Conservation (phyloP, 2,329 filamentous ascomycete genomes). For the Huntiella omanensis region DNA sequence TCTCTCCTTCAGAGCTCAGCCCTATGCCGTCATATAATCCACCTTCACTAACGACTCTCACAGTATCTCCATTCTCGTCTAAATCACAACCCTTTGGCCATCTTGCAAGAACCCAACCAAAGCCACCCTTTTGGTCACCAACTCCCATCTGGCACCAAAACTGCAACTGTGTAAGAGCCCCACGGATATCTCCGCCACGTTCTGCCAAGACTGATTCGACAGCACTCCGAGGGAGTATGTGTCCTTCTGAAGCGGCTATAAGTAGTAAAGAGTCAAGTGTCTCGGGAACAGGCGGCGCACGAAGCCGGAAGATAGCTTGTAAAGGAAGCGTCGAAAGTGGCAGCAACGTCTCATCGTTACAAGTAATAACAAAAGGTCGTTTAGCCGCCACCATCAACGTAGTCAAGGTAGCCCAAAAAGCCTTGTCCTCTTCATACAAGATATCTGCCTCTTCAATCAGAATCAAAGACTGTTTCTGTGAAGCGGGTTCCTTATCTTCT, state of each 20-base stretch:
- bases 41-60: conserved; percentile 63
- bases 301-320: conserved; percentile 68
- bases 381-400: conserved; percentile 68
- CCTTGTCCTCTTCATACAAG: conserved; percentile 85
- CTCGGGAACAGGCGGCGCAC: conserved; percentile 42
- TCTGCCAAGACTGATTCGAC: conserved; percentile 52
- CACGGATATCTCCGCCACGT: conserved; percentile 55
- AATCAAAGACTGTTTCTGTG: conserved; percentile 85
- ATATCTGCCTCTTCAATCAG: conserved; percentile 86
- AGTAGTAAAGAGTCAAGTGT: conserved; percentile 66
- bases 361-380: conserved; percentile 85
- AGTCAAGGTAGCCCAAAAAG: conserved; percentile 76
- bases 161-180: conserved; percentile 65
- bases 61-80: conserved; percentile 44
- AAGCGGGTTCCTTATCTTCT: conserved; percentile 16
- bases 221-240: conserved; percentile 49
- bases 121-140: conserved; percentile 69
- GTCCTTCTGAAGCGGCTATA: conserved; percentile 75
- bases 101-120: conserved; percentile 73
- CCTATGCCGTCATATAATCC: conserved; percentile 70
- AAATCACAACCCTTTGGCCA: conserved; percentile 56
- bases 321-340: conserved; percentile 57
- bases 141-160: conserved; percentile 97
- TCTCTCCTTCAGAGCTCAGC: conserved; percentile 39
- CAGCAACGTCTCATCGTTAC: conserved; percentile 74